Evolutionary conservation across 2,329 filamentous ascomycete species (phyloP), one percentile per base, ranked within the genome.

Genomic region (Nannizzia gypsea): DNA sequence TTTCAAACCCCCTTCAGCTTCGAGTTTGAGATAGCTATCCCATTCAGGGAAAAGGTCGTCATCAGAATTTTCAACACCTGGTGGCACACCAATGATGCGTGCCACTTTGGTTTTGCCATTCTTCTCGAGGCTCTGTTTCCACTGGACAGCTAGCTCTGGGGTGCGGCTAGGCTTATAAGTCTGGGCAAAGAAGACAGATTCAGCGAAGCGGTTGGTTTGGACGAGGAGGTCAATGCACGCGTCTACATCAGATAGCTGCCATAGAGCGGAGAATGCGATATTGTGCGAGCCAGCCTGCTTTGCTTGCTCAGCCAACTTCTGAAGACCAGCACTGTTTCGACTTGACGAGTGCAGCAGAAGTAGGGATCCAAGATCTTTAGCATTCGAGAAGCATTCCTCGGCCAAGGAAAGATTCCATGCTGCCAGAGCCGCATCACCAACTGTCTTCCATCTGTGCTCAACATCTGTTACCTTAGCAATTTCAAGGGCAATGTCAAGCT

Each of bases 401-500:
- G 93, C 93, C 1, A 97, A 83, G 3, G 82, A 80, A 36, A 99
- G 81, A 68, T 99, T 86, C 93, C 92, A 99, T 1, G 79, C 86
- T 8, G 84, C 77, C 44, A 99, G 81, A 1, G 93, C 93, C 1
- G 91, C 88, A 67, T 99, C 93, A 62, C 93, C 93, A 3, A 99
- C 89, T 2, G 85, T 91, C 81, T 97, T 97, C 93, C 93, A 99
- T 76, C 96, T 96, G 76, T 97, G 92, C 72, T 97, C 93, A 1
- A 85, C 88, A 64, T 96, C 87, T 9, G 90, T 88, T 71, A 88
- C 81, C 44, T 85, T 82, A 5, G 93, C 92, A 57, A 97, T 84
- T 62, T 90, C 85, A 2, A 96, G 81, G 0, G 92, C 92, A 68
- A 92, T 88, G 44, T 91, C 83, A 13, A 97, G 83, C 64, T 93